These are phyloP conservation scores for Cymbopogon flexuosus DNA, from an alignment of 202 grass and related monocot species.

Conservation along the genomic window DNA sequence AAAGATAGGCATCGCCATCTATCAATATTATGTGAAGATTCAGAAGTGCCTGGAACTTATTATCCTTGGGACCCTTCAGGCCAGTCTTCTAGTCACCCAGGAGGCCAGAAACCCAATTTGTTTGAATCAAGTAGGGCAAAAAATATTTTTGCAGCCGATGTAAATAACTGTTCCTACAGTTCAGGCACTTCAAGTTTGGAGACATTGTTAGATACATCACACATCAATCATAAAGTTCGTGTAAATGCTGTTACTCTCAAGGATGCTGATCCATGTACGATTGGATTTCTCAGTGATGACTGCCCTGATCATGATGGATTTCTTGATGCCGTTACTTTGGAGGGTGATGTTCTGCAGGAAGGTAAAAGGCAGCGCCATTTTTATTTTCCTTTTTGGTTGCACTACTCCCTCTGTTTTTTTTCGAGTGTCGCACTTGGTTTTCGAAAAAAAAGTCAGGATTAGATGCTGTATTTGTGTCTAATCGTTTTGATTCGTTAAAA, in stretches of 20 bases:
- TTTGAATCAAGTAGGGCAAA: constrained; percentile 34
- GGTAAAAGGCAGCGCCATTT: constrained; percentile 48
- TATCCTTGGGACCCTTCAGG: constrained; percentile 45
- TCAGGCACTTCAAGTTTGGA: constrained; percentile 69
- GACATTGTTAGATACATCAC: constrained; percentile 46
- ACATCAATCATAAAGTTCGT: constrained; percentile 31
- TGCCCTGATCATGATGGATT: constrained; percentile 60
- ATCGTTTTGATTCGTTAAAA: no score
- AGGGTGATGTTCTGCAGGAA: constrained; percentile 44
- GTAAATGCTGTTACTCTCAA: constrained; percentile 41
- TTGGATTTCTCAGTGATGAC: constrained; percentile 48
- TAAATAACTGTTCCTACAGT: constrained; percentile 50
- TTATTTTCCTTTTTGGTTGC: not conserved
- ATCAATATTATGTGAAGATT: constrained; percentile 61
- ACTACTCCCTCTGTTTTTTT: not conserved
- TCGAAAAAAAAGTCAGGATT: no score
- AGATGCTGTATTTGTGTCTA: no score
- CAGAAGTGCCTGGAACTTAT: constrained; percentile 63
- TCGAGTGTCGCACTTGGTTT: no score
- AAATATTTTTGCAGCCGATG: constrained; percentile 36
- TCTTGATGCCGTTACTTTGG: constrained; percentile 42
- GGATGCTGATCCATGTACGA: constrained; percentile 27
- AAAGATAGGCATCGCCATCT: constrained; percentile 62
- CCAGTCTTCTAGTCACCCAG: constrained; percentile 38
- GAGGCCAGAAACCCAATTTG: constrained; percentile 27